phyloP scores from a whole-genome alignment of 345 rosid genomes.

The Boechera stricta region DNA sequence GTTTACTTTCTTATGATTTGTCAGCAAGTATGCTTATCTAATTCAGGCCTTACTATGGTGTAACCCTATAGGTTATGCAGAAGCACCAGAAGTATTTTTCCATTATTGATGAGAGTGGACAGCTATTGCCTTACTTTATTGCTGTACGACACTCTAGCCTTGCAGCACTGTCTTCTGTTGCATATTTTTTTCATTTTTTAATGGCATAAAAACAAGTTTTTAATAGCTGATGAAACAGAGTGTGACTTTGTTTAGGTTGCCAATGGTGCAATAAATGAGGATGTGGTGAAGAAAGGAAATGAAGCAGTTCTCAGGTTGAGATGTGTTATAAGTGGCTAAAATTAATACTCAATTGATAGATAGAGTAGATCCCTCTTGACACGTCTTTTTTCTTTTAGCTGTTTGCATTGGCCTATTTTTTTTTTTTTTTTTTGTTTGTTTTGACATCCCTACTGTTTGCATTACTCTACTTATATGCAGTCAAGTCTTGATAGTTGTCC shows the following conservation, averaged over 20 bases:
- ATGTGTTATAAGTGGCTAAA: conserved; percentile 31
- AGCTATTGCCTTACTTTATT: conserved; percentile 83
- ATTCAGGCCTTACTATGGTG: conserved; percentile 30
- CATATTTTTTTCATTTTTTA: conserved; percentile 19
- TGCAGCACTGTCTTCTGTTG: conserved; percentile 26
- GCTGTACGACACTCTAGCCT: conserved; percentile 59
- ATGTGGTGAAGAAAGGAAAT: conserved; percentile 85
- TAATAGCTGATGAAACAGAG: conserved; percentile 28
- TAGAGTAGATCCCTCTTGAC: conserved; percentile 17
- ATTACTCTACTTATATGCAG: conserved; percentile 10
- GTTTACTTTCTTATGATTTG: conserved; percentile 15
- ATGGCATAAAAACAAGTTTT: conserved; percentile 18
- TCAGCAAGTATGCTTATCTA: conserved; percentile 17
- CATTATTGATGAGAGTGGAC: conserved; percentile 64
- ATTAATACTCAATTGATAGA: conserved; percentile 21
- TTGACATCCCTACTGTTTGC: neutral
- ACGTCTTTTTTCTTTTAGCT: conserved; percentile 8
- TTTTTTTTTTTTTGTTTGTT: too few species aligned
- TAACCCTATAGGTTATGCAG: conserved; percentile 80
- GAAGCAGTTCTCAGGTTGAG: conserved; percentile 97
- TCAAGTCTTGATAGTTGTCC: conserved; percentile 22
- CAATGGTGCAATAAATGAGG: conserved; percentile 84
- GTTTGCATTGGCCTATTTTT: neutral
- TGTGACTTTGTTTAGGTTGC: conserved; percentile 71
- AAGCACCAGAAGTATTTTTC: conserved; percentile 96